Conservation (phyloP, 257 asterid genomes). For the Ilex aquifolium region DNA sequence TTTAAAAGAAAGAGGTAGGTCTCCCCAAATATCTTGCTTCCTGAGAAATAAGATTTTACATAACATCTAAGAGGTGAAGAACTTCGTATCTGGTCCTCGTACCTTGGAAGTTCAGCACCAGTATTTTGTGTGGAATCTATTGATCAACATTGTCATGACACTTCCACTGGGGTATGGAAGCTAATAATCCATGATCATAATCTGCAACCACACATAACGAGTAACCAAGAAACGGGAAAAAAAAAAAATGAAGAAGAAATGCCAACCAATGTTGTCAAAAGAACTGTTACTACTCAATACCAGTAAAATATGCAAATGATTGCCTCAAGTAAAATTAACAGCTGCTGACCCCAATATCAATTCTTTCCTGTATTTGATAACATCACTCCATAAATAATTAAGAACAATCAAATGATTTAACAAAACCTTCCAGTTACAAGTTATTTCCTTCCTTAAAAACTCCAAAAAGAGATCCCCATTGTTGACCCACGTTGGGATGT, state of each 20-base stretch:
- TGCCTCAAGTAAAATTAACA: neutral
- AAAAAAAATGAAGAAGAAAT: conserved; percentile 1
- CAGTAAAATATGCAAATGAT: neutral
- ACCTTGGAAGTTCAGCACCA: conserved; percentile 98
- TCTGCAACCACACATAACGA: conserved; percentile 36
- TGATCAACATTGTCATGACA: conserved; percentile 94
- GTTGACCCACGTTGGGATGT: no score
- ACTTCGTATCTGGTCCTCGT: conserved; percentile 3
- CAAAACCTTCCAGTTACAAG: no score
- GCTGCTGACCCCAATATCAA: neutral
- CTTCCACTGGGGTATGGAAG: conserved; percentile 96
- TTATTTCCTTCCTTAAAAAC: no score
- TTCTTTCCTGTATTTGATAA: no score
- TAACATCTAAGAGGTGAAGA: neutral
- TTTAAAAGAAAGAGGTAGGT: no score
- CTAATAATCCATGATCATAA: conserved; percentile 82
- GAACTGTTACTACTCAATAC: neutral
- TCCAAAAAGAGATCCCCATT: no score
- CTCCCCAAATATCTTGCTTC: neutral
- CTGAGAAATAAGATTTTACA: neutral
- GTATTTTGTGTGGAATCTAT: conserved; percentile 86
- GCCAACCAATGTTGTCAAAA: neutral
- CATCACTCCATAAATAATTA: no score
- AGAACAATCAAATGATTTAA: no score
- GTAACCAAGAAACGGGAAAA: neutral